Evolutionary conservation across 2,329 filamentous ascomycete genomes (phyloP), one percentile per base, ranked within the genome.

Genomic region (Hymenoscyphus infarciens): DNA sequence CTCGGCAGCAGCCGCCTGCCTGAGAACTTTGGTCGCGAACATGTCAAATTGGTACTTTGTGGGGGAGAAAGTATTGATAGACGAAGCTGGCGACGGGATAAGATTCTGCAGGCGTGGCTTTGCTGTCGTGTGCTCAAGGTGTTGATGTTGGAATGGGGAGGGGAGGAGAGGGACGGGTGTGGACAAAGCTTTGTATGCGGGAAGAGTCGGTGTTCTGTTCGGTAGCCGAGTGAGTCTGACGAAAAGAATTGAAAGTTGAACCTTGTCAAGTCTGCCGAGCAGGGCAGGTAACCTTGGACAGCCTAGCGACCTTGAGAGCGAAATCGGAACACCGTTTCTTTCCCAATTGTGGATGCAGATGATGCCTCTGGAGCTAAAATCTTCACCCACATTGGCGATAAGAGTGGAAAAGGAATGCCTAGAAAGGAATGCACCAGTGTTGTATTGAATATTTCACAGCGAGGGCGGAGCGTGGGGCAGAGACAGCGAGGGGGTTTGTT

Each of bases 1-100:
- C 66, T 74, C 71, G 63, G 68, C 68, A 49, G 71, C 68, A 58
- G 71, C 68, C 60, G 74, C 71, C 62, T 74, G 73, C 45, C 75
- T 72, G 62, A 77, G 74, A 66, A 69, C 69, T 67, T 72, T 72
- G 57, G 76, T 75, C 61, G 74, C 65, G 70, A 76, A 76, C 77
- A 77, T 62, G 73, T 72, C 59, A 53, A 56, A 60, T 54, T 60
- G 58, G 45, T 29, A 54, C 33, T 31, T 58, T 15, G 38, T n/a
- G 54, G 39, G 8, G 38, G 54, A 25, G 19, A 53, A 61, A 52
- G 35, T 45, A 54, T 10, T 45, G 42, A 57, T 22, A 54, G 49
- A 61, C 61, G 62, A 62, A 64, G 60, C 63, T 65, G 63, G 56
- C 57, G 39, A 57, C 38, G 52, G 59, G 13, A 35, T 38, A 60